Percentiles rank a stretch among this genome's conserved stretches.
These are phyloP conservation scores for Chlamydomonas incerta DNA, from an alignment of 139 green algal species.

Conservation along the genomic window DNA sequence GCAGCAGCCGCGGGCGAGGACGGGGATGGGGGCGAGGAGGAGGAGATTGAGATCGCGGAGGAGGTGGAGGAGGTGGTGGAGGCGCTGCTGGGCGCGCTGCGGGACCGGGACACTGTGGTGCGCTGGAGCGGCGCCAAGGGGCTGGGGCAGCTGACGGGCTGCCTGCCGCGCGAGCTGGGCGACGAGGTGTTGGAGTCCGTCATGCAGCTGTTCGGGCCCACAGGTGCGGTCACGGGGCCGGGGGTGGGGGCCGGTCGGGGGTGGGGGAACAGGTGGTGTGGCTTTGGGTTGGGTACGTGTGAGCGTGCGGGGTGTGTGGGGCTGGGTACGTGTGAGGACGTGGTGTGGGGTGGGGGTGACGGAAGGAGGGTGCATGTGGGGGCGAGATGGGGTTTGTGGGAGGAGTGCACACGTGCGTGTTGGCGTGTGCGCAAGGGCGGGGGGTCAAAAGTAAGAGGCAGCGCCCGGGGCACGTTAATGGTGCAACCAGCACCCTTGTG, in stretches of 20 bases:
- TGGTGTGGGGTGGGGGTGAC: neutral
- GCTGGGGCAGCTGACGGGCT: constrained; percentile 83
- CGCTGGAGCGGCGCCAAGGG: constrained; percentile 96
- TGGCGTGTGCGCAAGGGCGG: too few relatives aligned
- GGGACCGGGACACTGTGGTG: constrained; percentile 95
- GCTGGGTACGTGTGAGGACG: too few relatives aligned
- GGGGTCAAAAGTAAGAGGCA: too few relatives aligned
- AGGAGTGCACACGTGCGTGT: too few relatives aligned
- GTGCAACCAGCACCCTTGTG: too few relatives aligned
- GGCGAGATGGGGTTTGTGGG: neutral
- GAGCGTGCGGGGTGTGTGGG: too few relatives aligned
- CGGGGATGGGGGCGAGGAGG: constrained; percentile 51
- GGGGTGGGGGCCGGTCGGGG: too few relatives aligned
- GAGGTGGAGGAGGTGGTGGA: constrained; percentile 68
- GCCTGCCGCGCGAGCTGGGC: constrained; percentile 86
- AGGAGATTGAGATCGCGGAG: constrained; percentile 77
- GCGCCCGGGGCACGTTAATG: too few relatives aligned
- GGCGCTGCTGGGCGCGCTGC: constrained; percentile 72
- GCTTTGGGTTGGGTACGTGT: too few relatives aligned
- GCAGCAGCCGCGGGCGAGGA: neutral
- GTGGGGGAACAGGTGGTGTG: too few relatives aligned
- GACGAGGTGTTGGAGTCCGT: constrained; percentile 89
- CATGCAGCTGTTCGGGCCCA: constrained; percentile 75
- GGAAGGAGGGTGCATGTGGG: neutral
- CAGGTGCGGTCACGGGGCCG: too few relatives aligned